Percentiles rank a stretch among this genome's conserved stretches.
phyloP scores from a whole-genome alignment of 768 basidiomycete genomes.

The Boletus pseudopeckii region DNA sequence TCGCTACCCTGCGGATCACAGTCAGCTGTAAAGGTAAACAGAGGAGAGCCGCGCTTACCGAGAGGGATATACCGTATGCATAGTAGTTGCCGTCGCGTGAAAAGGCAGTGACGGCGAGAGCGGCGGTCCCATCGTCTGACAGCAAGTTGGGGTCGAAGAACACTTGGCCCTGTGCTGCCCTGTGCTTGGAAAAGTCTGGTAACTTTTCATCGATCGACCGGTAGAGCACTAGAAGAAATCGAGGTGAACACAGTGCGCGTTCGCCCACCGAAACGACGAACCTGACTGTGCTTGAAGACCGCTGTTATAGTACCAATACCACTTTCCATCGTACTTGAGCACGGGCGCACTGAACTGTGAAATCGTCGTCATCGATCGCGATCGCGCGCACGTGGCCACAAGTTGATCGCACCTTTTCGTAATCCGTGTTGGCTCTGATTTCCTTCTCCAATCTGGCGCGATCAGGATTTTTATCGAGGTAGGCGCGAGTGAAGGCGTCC shows the following conservation, averaged over 20 bases:
- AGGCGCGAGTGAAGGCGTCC: slow-evolving; percentile 52
- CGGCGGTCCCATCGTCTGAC: slow-evolving; percentile 67
- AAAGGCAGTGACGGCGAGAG: slow-evolving; percentile 57
- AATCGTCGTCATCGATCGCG: background rate
- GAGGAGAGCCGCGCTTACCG: slow-evolving; percentile 41
- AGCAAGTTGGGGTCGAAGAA: slow-evolving; percentile 82
- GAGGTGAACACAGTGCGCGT: background rate
- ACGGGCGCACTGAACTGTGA: slow-evolving; percentile 60
- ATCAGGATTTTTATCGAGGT: slow-evolving; percentile 64
- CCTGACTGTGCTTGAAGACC: slow-evolving; percentile 69
- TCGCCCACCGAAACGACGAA: slow-evolving; percentile 10
- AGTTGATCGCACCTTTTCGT: slow-evolving; percentile 38
- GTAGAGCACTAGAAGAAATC: slow-evolving; percentile 46
- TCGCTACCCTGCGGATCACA: slow-evolving; percentile 59
- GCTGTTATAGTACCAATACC: slow-evolving; percentile 82
- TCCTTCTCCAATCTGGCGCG: slow-evolving; percentile 53
- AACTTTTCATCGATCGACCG: slow-evolving; percentile 52
- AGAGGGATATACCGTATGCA: slow-evolving; percentile 73
- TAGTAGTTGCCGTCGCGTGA: slow-evolving; percentile 66
- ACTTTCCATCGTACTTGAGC: slow-evolving; percentile 61
- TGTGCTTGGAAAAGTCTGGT: slow-evolving; percentile 49
- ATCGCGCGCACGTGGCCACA: background rate
- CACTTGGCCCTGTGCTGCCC: slow-evolving; percentile 54
- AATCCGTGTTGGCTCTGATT: slow-evolving; percentile 54
- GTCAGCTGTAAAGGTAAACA: slow-evolving; percentile 1